Evolutionary conservation across 164 flowering plant species (phyloP).

Genomic region (Berberis thunbergii): DNA sequence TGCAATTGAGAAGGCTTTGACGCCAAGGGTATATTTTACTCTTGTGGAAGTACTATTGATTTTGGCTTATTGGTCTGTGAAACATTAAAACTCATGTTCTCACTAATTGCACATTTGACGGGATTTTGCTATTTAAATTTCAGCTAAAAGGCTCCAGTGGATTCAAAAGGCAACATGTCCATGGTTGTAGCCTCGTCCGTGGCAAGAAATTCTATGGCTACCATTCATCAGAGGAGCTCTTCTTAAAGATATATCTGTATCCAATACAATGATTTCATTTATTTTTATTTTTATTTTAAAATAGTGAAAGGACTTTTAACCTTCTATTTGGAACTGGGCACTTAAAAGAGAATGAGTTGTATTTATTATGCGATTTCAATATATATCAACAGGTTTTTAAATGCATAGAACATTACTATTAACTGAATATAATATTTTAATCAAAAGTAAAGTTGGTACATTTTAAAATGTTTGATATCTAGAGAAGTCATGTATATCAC

Average conservation of each 20-base stretch:
- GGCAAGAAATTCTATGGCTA: conserved; percentile 84
- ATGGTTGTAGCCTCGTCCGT: conserved; percentile 69
- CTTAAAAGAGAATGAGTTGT: not conserved
- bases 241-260: conserved; percentile 90
- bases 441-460: not conserved
- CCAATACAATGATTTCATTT: conserved; percentile 19
- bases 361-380: not conserved
- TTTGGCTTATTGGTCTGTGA: not conserved
- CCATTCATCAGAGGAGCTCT: conserved; percentile 75
- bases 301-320: not conserved
- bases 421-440: not conserved
- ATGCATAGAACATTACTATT: no score
- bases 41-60: not conserved
- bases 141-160: conserved; percentile 64
- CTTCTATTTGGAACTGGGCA: not conserved
- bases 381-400: no score
- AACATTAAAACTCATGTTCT: not conserved
- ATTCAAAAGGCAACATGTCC: conserved; percentile 82
- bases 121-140: conserved; percentile 11
- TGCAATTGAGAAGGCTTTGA: conserved; percentile 75
- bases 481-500: no score
- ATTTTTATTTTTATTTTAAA: no score
- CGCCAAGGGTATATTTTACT: conserved; percentile 34
- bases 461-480: no score
- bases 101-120: conserved; percentile 2